Evolutionary conservation across 2,329 filamentous ascomycete genomes (phyloP).

Genomic region (Aspergillus texensis): DNA sequence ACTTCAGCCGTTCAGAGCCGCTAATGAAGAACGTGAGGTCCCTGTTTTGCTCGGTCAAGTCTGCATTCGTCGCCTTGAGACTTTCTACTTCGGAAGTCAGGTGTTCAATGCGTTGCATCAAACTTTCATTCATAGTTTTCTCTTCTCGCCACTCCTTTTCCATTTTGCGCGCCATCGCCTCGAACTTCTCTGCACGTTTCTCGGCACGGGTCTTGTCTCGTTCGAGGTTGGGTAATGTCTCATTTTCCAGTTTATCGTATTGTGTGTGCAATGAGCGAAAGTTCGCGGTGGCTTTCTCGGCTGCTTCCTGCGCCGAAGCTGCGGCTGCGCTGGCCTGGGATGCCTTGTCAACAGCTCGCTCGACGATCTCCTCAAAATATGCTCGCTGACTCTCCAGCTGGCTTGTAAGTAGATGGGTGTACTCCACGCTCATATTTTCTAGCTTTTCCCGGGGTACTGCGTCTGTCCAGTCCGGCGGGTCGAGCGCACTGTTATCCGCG

Average conservation of each 20-base stretch:
- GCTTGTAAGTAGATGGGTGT: constrained; percentile 87
- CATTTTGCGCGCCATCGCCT: constrained; percentile 74
- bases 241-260: constrained; percentile 54
- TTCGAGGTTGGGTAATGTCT: constrained; percentile 70
- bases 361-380: constrained; percentile 92
- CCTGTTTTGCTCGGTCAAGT: constrained; percentile 82
- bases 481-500: constrained; percentile 48
- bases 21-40: constrained; percentile 88
- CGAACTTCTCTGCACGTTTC: constrained; percentile 69
- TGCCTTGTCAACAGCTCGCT: constrained; percentile 87
- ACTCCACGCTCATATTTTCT: constrained; percentile 85
- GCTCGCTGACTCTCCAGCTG: constrained; percentile 90
- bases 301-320: constrained; percentile 58
- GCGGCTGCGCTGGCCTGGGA: constrained; percentile 66
- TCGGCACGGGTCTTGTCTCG: constrained; percentile 71
- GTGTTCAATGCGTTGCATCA: constrained; percentile 77
- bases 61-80: constrained; percentile 64
- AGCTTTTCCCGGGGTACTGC: constrained; percentile 61
- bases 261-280: constrained; percentile 58
- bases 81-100: constrained; percentile 61
- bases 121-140: constrained; percentile 76
- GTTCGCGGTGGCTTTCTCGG: constrained; percentile 63
- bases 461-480: constrained; percentile 48
- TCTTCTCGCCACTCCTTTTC: constrained; percentile 81
- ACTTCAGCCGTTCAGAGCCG: constrained; percentile 76